Evolutionary conservation across 495 filamentous ascomycete species (phyloP), one percentile per base, ranked within the genome.

Genomic region (Penicillium dipodomyicola): DNA sequence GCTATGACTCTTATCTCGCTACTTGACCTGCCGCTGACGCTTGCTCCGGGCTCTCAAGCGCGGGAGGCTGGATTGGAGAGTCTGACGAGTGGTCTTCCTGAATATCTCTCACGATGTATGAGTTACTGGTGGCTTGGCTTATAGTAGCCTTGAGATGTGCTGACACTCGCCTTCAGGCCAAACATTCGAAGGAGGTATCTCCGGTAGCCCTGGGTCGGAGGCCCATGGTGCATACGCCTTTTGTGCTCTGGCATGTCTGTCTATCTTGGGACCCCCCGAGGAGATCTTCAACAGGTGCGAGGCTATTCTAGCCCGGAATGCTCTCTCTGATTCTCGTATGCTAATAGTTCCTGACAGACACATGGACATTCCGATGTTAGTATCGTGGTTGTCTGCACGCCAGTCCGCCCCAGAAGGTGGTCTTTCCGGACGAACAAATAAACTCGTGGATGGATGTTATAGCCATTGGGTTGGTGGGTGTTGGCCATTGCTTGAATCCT

Each of bases 181-280:
- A 80, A 93, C 88, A 11, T 97, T 85, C 64, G 94, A 98, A 75
- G 94, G 94, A 50, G 94, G 94, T 29, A 89, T 97, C 32, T 91
- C 88, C 52, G 87, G 82, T 12, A 83, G 84, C 39, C 94, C 94
- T 17, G 86, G 82, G 47, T 84, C 71, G 37, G 94, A 98, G 77
- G 95, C 93, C 40, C 94, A 98, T 77, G 95, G 94, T 17, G 94
- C 90, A 51, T 98, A 97, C 74, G 90, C 92, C 32, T 98, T 97
- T 73, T 97, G 94, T 72, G 92, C 88, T 40, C 75, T 98, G 47
- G 94, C 88, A 35, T 91, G 87, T 67, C 79, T 98, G 40, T 86
- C 87, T 64, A 88, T 97, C 49, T 71, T 97, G 5, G 92, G 85
- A 59, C 75, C 86, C 40, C 93, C 94, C 29, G 77, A 87, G 62